Evolutionary conservation across 2,329 filamentous ascomycete genomes (phyloP), one percentile per base, ranked within the genome.

Genomic region (Talaromyces pinophilus): DNA sequence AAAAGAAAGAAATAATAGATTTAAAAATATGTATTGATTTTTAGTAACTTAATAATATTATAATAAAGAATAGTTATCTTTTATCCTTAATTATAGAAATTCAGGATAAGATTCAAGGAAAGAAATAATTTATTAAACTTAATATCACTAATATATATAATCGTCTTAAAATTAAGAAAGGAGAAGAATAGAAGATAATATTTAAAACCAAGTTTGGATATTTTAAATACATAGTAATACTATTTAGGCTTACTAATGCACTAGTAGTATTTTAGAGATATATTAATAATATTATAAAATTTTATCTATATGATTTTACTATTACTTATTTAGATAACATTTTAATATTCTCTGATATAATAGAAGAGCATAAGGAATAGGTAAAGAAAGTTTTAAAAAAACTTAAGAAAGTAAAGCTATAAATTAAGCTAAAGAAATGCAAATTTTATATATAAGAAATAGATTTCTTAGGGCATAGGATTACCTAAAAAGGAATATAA

Each of bases 391-490:
- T 59, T 30, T 11, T 59, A 46, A 6, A 50, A 3, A 15, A 60
- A 48, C 10, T 59, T 22, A 15, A 30, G 1, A 33, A 35, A 48
- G 11, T 3, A 35, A 64, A 64, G 28, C 50, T 57, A 50, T 33
- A 59, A 25, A 0, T 64, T 0, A 57, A 64, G 8, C 1, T 55
- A 48, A 22, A 17, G 5, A 62, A 62, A 35, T 62, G n/a, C 50
- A 15, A 62, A 60, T 62, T 62, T 10, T 38, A 57, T 64, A 13
- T 57, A 33, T 15, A 57, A 64, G 35, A 64, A 64, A 64, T 30
- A 19, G 22, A 64, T 7, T 64, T 64, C 13, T 59, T 64, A 22
- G 19, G 28, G 38, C 35, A 57, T 59, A 35, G 6, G 17, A 50
- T 64, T n/a, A 64, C 4, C 7, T 15, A 44, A 17, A 1, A 59